Evolutionary conservation across 2,329 filamentous ascomycete species (phyloP), one percentile per base, ranked within the genome.

Genomic region (Sporothrix globosa): DNA sequence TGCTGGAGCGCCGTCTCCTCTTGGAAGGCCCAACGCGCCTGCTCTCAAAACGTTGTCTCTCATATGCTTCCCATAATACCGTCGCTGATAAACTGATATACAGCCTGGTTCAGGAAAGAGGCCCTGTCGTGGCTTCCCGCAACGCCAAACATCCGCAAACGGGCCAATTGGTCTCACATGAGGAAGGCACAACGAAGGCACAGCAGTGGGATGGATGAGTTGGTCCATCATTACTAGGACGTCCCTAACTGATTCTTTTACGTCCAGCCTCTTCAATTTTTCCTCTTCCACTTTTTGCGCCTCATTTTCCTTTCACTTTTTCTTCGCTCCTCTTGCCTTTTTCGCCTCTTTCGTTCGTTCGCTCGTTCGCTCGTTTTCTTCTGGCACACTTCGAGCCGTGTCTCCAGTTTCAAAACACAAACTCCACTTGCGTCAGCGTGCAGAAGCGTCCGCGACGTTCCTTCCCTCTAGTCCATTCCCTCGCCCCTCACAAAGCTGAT

Each of bases 381-480:
- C 46, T 53, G 53, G 66, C 21, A 48, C 21, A 24, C 7, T 44
- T 54, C 13, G 2, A 34, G 52, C 52, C 53, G 52, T 46, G 41
- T 24, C 66, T 24, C 66, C 61, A 65, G 61, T 50, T 65, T 48
- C 30, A 46, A 63, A 30, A 46, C 3, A 34, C 21, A 13, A 27
- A n/a, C 67, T 53, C 44, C 67, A 61, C 67, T 61, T 69, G 67
- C 67, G 67, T 69, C 67, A 69, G 67, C 46, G 67, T 69, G 67
- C 67, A 69, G 67, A 39, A 61, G 54, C 30, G 34, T 21, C 50
- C 50, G 46, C 50, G 14, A 13, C 14, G 27, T 53, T 68, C 66
- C 66, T 56, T 27, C 63, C 46, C 44, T 61, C 13, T 39, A 56
- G 53, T 56, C 53, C 19, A 11, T 46, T 50, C 48, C 19, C 13